Evolutionary conservation across 228 moss, liverwort and hornwort genomes (phyloP).

Genomic region (Sphagnum fallax): DNA sequence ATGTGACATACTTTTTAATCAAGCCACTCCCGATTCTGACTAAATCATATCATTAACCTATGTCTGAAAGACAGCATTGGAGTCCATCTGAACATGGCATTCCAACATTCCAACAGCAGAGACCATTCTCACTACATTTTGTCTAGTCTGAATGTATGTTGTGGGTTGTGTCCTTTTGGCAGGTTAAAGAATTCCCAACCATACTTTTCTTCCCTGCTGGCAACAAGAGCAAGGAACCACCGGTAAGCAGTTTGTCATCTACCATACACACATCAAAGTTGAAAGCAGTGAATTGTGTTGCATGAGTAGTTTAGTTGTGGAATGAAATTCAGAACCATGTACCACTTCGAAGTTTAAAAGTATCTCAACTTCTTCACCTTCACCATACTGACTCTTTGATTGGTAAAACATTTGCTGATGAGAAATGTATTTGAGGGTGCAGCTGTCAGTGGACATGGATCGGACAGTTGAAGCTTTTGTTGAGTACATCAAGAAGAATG

Average conservation of each 20-base stretch:
- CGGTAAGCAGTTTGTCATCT: slow-evolving; percentile 32
- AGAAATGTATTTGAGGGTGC: slow-evolving; percentile 12
- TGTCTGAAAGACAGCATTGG: background rate
- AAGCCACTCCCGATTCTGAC: background rate
- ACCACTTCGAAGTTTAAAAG: too few species aligned
- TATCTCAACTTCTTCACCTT: too few species aligned
- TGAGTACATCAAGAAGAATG: slow-evolving; percentile 56
- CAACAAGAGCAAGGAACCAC: slow-evolving; percentile 89
- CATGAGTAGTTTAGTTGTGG: too few species aligned
- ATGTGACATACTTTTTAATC: background rate
- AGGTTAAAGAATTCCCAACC: slow-evolving; percentile 71
- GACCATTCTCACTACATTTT: too few species aligned
- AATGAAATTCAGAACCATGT: too few species aligned
- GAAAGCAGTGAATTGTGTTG: background rate
- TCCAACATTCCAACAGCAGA: background rate
- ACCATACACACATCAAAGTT: background rate
- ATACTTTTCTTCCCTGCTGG: slow-evolving; percentile 87
- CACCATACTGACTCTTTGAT: too few species aligned
- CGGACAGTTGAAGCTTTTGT: slow-evolving; percentile 67
- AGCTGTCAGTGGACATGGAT: slow-evolving; percentile 69
- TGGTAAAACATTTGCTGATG: background rate
- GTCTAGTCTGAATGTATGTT: background rate
- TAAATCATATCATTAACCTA: background rate
- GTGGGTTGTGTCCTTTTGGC: background rate
- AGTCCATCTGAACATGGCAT: background rate